Percentiles rank a stretch among this genome's conserved stretches.
These are phyloP conservation scores for Cryomyces minteri DNA, from an alignment of 495 filamentous ascomycete genomes.

Conservation along the genomic window DNA sequence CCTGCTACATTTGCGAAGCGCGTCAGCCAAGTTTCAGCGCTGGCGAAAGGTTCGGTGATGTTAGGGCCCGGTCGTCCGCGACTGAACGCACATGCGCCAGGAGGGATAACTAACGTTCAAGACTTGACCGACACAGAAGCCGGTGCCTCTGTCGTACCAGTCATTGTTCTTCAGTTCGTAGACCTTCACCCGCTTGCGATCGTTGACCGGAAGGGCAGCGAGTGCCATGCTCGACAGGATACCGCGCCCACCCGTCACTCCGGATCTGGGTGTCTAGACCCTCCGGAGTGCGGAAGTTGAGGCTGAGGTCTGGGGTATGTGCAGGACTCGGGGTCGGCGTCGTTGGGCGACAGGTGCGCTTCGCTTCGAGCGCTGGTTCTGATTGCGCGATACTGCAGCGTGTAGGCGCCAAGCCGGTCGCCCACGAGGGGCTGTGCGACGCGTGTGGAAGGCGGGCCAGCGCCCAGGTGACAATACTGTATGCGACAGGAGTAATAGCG, in stretches of 20 bases:
- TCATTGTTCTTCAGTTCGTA: conserved; percentile 97
- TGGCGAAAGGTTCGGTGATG: background rate
- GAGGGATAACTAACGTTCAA: conserved; percentile 43
- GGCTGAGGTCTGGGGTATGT: background rate
- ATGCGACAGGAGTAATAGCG: no score
- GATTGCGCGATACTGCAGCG: no score
- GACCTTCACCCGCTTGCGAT: conserved; percentile 96
- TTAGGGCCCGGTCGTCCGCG: conserved; percentile 2
- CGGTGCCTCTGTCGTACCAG: conserved; percentile 96
- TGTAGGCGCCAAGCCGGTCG: no score
- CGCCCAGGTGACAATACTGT: no score
- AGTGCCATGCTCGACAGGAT: conserved; percentile 49
- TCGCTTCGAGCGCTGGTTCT: no score
- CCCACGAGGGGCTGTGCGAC: no score
- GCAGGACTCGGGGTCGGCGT: background rate
- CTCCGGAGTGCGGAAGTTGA: conserved; percentile 8
- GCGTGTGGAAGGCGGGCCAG: no score
- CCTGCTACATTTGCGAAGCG: conserved; percentile 20
- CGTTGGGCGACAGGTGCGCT: no score
- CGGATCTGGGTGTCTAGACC: conserved; percentile 10
- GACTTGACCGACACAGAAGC: conserved; percentile 74
- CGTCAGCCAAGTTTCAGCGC: background rate
- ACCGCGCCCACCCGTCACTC: conserved; percentile 11
- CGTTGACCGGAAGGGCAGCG: conserved; percentile 59
- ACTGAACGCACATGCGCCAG: background rate